Evolutionary conservation across 140 eudicot species (phyloP), one percentile per base, ranked within the genome.

Genomic region (Stevia rebaudiana): DNA sequence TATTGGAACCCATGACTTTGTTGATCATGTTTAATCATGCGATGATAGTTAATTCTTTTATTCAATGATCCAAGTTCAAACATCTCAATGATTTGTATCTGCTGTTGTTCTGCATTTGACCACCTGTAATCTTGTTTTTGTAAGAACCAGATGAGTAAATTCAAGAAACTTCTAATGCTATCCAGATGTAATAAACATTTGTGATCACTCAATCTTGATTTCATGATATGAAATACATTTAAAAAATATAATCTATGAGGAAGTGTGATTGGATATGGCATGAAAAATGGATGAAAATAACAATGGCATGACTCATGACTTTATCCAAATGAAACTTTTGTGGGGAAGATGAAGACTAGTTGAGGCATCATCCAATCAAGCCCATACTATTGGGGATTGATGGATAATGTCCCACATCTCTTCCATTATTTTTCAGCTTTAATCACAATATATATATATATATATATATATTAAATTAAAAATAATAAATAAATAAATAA

Each of bases 311-410:
- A 61, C 9, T 50, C 69, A 67, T 7, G 15, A 37, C 40, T 16
- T 12, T 46, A 65, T 65, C 61, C 21, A 59, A 15, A 50, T 58
- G 68, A 68, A 58, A 67, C 42, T 58, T 60, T 67, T 51, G 58
- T 51, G 76, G 64, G 79, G 57, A 50, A 67, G 57, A 24, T 74
- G 62, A 46, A 35, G 33, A 74, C 73, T 65, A 23, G 66, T 54
- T 65, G 42, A 66, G 67, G 68, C 61, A 25, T 69, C 67, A 69
- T 68, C 76, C 17, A 69, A 30, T 11, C 66, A 69, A 35, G 68
- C 80, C 80, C 80, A 76, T 76, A 69, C 76, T 2, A 53, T 63
- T 51, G 46, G 52, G 50, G 11, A 16, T 68, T 51, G 23, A 48
- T 75, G 57, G 41, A 48, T 9, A 24, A 61, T 68, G 67, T 68